Conservation (phyloP, 2,329 filamentous ascomycete species). For the Talaromyces marneffei region DNA sequence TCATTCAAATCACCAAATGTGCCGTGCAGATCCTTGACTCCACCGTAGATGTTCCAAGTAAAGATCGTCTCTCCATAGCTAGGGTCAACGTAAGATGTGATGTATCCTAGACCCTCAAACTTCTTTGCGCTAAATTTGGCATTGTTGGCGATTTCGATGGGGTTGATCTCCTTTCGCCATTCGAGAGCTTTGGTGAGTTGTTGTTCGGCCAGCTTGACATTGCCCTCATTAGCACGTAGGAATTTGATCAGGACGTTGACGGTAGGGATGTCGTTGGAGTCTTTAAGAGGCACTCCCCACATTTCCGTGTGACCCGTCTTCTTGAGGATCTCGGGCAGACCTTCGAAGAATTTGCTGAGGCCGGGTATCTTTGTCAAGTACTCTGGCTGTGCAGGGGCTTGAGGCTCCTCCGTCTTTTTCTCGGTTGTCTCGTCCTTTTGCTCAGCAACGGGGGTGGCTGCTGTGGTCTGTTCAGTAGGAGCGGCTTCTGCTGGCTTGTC, state of each 20-base stretch:
- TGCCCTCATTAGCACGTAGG: slow-evolving; percentile 78
- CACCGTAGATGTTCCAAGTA: slow-evolving; percentile 91
- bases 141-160: slow-evolving; percentile 58
- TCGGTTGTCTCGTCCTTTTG: slow-evolving; percentile 13
- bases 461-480: slow-evolving; percentile 1
- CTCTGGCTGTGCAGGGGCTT: slow-evolving; percentile 24
- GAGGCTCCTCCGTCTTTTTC: slow-evolving; percentile 13
- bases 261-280: slow-evolving; percentile 59
- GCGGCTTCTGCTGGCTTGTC: slow-evolving; percentile 4
- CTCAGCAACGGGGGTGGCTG: slow-evolving; percentile 14
- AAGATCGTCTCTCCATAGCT: slow-evolving; percentile 56
- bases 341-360: slow-evolving; percentile 53
- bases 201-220: slow-evolving; percentile 65
- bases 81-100: slow-evolving; percentile 62
- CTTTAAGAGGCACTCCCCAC: slow-evolving; percentile 70
- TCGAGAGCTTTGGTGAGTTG: slow-evolving; percentile 74
- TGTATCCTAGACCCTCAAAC: slow-evolving; percentile 73
- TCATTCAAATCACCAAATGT: slow-evolving; percentile 78
- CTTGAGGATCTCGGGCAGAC: slow-evolving; percentile 53
- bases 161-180: slow-evolving; percentile 75
- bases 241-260: slow-evolving; percentile 88
- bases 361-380: slow-evolving; percentile 36
- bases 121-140: slow-evolving; percentile 60
- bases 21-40: slow-evolving; percentile 69
- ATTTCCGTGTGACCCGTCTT: slow-evolving; percentile 65